These are phyloP conservation scores for Fusarium humuli DNA, from an alignment of 2,329 filamentous ascomycete species.

Conservation along the genomic window DNA sequence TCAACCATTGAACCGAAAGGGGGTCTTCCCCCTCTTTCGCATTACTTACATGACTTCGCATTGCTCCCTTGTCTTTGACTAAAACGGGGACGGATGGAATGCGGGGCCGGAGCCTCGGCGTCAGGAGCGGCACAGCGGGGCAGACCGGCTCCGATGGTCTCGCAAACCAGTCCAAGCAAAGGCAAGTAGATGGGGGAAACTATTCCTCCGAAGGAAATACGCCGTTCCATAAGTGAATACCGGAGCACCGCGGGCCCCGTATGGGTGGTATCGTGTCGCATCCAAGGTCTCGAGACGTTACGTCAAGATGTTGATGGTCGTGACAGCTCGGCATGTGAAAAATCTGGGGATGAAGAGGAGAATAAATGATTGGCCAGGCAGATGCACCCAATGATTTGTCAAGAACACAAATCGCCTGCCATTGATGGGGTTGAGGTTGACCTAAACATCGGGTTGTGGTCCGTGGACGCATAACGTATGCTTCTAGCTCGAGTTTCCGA, in stretches of 20 bases:
- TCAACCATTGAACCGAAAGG: conserved; percentile 1
- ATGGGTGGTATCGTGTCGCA: not conserved
- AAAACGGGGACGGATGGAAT: conserved; percentile 8
- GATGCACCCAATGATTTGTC: not conserved
- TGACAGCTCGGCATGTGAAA: conserved; percentile 24
- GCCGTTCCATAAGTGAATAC: not conserved
- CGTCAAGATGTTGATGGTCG: conserved; percentile 10
- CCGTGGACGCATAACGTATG: not conserved
- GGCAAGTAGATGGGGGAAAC: not conserved
- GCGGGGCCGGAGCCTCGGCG: conserved; percentile 32
- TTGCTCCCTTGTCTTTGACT: not conserved
- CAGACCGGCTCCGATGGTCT: conserved; percentile 3
- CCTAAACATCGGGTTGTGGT: not conserved
- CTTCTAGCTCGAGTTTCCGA: conserved; percentile 18
- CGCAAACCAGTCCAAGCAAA: not conserved
- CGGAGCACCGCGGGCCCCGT: conserved; percentile 30
- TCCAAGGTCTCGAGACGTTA: not conserved
- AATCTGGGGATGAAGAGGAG: conserved; percentile 14
- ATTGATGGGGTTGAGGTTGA: not conserved
- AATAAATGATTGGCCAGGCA: conserved; percentile 14
- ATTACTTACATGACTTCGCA: not conserved
- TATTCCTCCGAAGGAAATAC: not conserved
- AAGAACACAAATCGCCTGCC: not conserved
- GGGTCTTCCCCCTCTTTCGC: not conserved
- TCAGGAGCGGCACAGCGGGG: not conserved